These are phyloP conservation scores for Globisporangium okanoganense DNA, from an alignment of 352 stramenopile species.

Conservation along the genomic window DNA sequence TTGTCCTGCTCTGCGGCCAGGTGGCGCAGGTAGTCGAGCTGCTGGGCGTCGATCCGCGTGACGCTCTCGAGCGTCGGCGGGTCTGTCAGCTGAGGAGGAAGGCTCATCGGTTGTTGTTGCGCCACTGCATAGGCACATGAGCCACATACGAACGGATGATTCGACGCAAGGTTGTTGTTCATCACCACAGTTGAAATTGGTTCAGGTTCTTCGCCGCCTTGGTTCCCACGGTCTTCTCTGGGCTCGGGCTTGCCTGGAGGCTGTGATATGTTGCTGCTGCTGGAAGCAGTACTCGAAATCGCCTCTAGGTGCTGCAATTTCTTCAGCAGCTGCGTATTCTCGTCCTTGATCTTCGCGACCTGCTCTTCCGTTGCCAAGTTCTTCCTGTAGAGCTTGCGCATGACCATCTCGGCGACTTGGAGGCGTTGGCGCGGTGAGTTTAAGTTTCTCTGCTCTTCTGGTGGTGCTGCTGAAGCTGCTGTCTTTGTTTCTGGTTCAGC, in stretches of 20 bases:
- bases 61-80: slow-evolving; percentile 26
- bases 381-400: slow-evolving; percentile 56
- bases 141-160: not conserved
- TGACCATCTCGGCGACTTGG: slow-evolving; percentile 53
- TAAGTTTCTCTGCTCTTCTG: slow-evolving; percentile 12
- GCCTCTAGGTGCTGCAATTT: slow-evolving; percentile 16
- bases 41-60: slow-evolving; percentile 34
- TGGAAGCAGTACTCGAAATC: not conserved
- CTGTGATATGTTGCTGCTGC: not conserved
- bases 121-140: not conserved
- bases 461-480: not conserved
- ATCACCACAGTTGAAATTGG: not conserved
- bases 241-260: not conserved
- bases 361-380: slow-evolving; percentile 40
- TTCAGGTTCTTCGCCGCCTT: not conserved
- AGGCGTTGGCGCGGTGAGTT: slow-evolving; percentile 42
- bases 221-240: not conserved
- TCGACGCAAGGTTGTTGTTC: not conserved
- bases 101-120: not conserved
- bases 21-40: slow-evolving; percentile 43
- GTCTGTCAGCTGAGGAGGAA: not conserved
- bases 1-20: slow-evolving; percentile 48
- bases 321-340: slow-evolving; percentile 20
- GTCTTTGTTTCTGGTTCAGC: not conserved
- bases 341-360: slow-evolving; percentile 18